Evolutionary conservation across 1,284 basidiomycete genomes (phyloP).

Genomic region (Sanghuangporus weigelae): DNA sequence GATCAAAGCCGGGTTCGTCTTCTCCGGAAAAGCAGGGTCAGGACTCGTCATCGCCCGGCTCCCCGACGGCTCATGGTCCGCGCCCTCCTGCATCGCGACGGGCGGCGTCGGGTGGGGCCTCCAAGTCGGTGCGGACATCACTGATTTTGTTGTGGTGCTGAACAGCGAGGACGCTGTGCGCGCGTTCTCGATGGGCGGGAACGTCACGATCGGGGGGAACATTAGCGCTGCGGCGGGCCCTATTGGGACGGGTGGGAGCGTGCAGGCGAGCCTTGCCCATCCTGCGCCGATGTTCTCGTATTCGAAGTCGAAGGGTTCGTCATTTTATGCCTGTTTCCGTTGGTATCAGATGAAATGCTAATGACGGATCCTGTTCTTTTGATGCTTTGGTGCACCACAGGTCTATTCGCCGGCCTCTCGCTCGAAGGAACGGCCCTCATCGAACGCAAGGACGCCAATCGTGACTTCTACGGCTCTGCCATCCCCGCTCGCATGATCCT

Average conservation of each 20-base stretch:
- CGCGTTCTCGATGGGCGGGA: slow-evolving; percentile 93
- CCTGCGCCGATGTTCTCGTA: slow-evolving; percentile 98
- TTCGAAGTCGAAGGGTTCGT: slow-evolving; percentile 86
- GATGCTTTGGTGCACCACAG: slow-evolving; percentile 33
- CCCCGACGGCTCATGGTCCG: slow-evolving; percentile 95
- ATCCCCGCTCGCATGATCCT: slow-evolving; percentile 90
- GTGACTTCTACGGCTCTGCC: slow-evolving; percentile 91
- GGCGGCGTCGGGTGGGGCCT: slow-evolving; percentile 95
- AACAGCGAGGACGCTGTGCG: slow-evolving; percentile 95
- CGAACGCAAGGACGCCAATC: slow-evolving; percentile 91
- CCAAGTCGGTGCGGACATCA: slow-evolving; percentile 89
- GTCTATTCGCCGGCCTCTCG: slow-evolving; percentile 92
- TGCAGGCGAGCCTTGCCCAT: slow-evolving; percentile 84
- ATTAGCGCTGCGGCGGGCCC: slow-evolving; percentile 86
- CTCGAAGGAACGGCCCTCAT: slow-evolving; percentile 94
- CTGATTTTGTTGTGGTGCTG: slow-evolving; percentile 89
- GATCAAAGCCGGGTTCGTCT: slow-evolving; percentile 91
- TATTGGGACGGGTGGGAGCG: slow-evolving; percentile 91
- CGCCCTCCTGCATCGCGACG: slow-evolving; percentile 96
- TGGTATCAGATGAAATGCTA: background rate
- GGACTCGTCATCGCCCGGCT: slow-evolving; percentile 93
- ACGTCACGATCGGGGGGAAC: slow-evolving; percentile 91
- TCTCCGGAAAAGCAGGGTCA: slow-evolving; percentile 93
- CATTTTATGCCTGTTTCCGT: background rate
- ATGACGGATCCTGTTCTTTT: background rate